phyloP scores from a whole-genome alignment of 345 rosid species.

The Lepidium africanum region DNA sequence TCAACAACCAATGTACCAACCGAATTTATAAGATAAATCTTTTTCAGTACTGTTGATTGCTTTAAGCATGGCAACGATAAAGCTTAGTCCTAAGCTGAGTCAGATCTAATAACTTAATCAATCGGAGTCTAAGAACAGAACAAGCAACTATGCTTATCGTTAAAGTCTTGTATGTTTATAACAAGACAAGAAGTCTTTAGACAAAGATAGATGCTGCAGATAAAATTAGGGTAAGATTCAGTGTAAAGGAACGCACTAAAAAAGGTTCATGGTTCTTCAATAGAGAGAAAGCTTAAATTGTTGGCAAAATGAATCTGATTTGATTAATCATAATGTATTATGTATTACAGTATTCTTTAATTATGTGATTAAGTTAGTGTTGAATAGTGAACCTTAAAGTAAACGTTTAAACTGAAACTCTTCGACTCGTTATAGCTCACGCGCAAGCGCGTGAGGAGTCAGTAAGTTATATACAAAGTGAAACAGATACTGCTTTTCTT shows the following conservation, averaged over 20 bases:
- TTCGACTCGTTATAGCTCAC: not conserved
- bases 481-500: too few relatives aligned
- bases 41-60: conserved; percentile 10
- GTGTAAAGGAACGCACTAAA: not conserved
- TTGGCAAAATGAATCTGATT: conserved; percentile 16
- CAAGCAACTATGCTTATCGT: conserved; percentile 28
- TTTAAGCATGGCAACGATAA: conserved; percentile 23
- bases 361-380: not conserved
- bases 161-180: conserved; percentile 39
- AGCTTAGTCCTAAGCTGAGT: conserved; percentile 23
- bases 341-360: too few relatives aligned
- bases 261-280: not conserved
- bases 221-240: not conserved
- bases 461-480: too few relatives aligned
- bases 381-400: not conserved
- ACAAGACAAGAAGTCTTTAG: conserved; percentile 26
- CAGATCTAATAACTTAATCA: conserved; percentile 32
- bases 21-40: conserved; percentile 8
- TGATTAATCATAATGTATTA: not conserved
- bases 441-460: not conserved
- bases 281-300: conserved; percentile 13
- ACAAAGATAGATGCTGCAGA: conserved; percentile 16
- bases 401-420: not conserved
- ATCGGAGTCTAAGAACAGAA: not conserved
- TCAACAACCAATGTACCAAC: conserved; percentile 31